Conservation (phyloP, 352 stramenopile species). For the Pilasporangium apinafurcum region DNA sequence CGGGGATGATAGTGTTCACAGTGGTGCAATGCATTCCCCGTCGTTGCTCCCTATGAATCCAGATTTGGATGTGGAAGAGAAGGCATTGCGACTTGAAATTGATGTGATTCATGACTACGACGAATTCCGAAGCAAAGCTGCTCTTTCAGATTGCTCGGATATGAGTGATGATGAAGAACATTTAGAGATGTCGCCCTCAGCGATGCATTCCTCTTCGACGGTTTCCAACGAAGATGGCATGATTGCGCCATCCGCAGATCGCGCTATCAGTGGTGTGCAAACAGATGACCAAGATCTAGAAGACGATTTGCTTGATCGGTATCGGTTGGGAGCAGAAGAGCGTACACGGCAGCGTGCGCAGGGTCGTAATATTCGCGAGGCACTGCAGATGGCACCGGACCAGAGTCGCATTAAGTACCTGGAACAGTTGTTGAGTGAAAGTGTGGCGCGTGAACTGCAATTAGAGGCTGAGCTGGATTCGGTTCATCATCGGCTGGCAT, state of each 20-base stretch:
- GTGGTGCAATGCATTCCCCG: slow-evolving; percentile 23
- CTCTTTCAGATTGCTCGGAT: slow-evolving; percentile 72
- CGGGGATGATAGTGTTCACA: slow-evolving; percentile 11
- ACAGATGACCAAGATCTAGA: slow-evolving; percentile 23
- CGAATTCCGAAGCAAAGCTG: slow-evolving; percentile 51
- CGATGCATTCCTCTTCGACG: slow-evolving; percentile 13
- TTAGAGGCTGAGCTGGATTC: slow-evolving; percentile 76
- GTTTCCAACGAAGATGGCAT: slow-evolving; percentile 20
- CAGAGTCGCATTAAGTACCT: slow-evolving; percentile 86
- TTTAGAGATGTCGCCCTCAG: slow-evolving; percentile 25
- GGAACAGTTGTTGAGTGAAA: slow-evolving; percentile 79
- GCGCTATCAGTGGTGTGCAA: slow-evolving; percentile 9
- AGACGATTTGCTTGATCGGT: slow-evolving; percentile 40
- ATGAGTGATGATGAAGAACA: slow-evolving; percentile 78
- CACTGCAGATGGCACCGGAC: slow-evolving; percentile 64
- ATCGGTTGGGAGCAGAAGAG: slow-evolving; percentile 56
- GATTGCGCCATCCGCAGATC: slow-evolving; percentile 18
- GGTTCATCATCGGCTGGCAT: slow-evolving; percentile 35
- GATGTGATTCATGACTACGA: slow-evolving; percentile 82
- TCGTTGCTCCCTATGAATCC: slow-evolving; percentile 33
- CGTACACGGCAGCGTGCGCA: slow-evolving; percentile 74
- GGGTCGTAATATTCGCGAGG: slow-evolving; percentile 71
- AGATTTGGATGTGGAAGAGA: slow-evolving; percentile 55
- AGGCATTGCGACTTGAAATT: slow-evolving; percentile 63
- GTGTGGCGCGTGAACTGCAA: slow-evolving; percentile 76